Evolutionary conservation across 1,284 basidiomycete species (phyloP), one percentile per base, ranked within the genome.

Genomic region (Uromyces viciae-fabae): DNA sequence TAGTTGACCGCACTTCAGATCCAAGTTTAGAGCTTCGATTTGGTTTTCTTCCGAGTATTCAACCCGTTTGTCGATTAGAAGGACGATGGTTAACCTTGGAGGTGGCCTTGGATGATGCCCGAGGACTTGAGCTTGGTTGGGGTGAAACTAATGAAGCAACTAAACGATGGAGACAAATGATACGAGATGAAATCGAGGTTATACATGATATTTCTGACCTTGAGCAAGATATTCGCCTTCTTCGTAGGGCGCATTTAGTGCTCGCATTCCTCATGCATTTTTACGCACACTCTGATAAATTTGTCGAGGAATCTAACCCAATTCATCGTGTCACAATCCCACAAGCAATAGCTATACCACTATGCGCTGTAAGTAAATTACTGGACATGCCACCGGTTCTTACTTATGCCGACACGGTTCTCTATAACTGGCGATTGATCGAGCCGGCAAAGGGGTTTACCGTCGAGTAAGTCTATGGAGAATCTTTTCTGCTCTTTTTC

Each of bases 371-470:
- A 28, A 93, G 91, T 31, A 87, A 88, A 0, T 88, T 92, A 72
- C 90, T 98, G 15, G 92, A 92, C 81, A 87, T 98, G 0, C 95
- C 96, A 0, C 95, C 95, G 0, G 89, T 98, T 54, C 88, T 96
- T 68, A 98, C 95, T 1, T 98, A 97, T 85, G 93, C 95, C 19
- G 95, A 96, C 85, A 92, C 92, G 43, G 95, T 98, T 1, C 89
- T 98, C 8, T 98, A 95, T 88, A 97, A 98, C 85, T 97, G 94
- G 93, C 86, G 74, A 17, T 82, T 86, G 56, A 82, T 83, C 31
- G 84, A 87, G 81, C 82, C 84, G 11, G 49, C 83, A 0, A 81
- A 72, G 2, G 86, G 86, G 0, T 82, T 86, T 38, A 81, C 82
- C 22, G 82, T 83, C 11, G 83, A 84, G 82, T 83, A 42, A 60